Base-by-base conservation (phyloP, 1,139 yeast species). In the Geotrichum reessii region DNA sequence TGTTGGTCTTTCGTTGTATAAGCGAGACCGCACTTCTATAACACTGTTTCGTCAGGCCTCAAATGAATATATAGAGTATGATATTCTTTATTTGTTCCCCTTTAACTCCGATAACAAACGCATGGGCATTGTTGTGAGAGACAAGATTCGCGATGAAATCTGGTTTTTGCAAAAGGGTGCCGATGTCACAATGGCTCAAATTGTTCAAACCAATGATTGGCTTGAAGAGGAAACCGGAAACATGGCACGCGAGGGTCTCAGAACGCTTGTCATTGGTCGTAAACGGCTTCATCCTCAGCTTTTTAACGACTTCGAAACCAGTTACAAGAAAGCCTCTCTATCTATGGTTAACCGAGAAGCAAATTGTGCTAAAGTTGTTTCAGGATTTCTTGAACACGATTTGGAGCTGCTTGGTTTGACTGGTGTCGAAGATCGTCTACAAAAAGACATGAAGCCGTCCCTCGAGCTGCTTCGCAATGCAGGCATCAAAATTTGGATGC, bases 401-500 rank as follows among this genome's bases (percentile, higher is more conserved):
- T 74, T 95, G 57, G 98, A 92, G 67, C 77, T 95, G 40, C 75
- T 91, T 58, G 99, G 99, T 0, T 76, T 95, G 57, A 95, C 99
- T 0, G 99, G 99, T 60, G 99, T 95, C 42, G 99, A 95, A 71
- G 99, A 95, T 71, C 88, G 90, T 68, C 78, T 95, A 54, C 99
- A 95, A 71, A 81, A 81, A 57, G 92, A 92, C 70, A 97, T 95
- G 59, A 93, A 92, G 71, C 82, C 95, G 0, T 89, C 97, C 0
- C 85, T 95, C 62, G 99, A 95, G 74, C 78, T 93, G 46, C 78
- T 95, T 64, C 80, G 99, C 66, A 93, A 95, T 74, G 99, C 99
- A 0, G 99, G 99, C 1, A 84, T 95, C 60, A 90, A 90, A 68
- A 93, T 95, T 56, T 95, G 99, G 99, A 95, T 95, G 99, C 77